Evolutionary conservation across 2,329 filamentous ascomycete species (phyloP), one percentile per base, ranked within the genome.

Genomic region (Hypocreales sp.): DNA sequence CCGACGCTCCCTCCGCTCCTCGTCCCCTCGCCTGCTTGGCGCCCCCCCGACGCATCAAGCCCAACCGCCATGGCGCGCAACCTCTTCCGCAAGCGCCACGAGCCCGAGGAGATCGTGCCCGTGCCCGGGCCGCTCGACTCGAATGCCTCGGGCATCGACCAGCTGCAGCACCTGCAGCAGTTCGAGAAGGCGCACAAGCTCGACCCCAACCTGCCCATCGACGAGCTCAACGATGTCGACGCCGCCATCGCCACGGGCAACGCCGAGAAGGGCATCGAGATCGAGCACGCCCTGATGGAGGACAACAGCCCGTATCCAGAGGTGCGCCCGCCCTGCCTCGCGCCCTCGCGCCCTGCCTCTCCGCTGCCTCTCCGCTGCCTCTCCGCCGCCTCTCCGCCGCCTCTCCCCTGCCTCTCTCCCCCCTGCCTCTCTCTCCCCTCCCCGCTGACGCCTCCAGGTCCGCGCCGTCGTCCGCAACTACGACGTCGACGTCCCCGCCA

Each of bases 231-330:
- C 34, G 66, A 72, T 46, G 59, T 77, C 34, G 67, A 75, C 32
- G 58, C 64, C 24, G 69, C 62, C 16, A 56, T 73, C 24, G 51
- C 60, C 22, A 61, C 60, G 2, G 57, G 61, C 32, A 65, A 72
- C 46, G 55, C 60, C 36, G 65, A 64, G 38, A 64, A 67, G 45
- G 66, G 65, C 29, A 48, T 66, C 26, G 60, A 63, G 32, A 61
- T 74, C 37, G 66, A 72, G 39, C 61, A 66, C 38, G 64, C 67
- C 25, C 50, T 67, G 31, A 56, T 73, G 40, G 61, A 74, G 42
- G 70, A 77, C 31, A 71, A 77, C 45, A 77, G 72, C 25, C 72
- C 72, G 3, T 78, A 77, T 41, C 68, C 70, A 20, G 72, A 77
- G 52, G 69, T 73, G 46, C 38, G 56, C 22, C 4, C 4, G 5